A percentile compares a stretch with the other conserved stretches of the same genome.
Evolutionary conservation across 768 basidiomycete genomes (phyloP).

Genomic region (Leccinum olivaceopallidum): DNA sequence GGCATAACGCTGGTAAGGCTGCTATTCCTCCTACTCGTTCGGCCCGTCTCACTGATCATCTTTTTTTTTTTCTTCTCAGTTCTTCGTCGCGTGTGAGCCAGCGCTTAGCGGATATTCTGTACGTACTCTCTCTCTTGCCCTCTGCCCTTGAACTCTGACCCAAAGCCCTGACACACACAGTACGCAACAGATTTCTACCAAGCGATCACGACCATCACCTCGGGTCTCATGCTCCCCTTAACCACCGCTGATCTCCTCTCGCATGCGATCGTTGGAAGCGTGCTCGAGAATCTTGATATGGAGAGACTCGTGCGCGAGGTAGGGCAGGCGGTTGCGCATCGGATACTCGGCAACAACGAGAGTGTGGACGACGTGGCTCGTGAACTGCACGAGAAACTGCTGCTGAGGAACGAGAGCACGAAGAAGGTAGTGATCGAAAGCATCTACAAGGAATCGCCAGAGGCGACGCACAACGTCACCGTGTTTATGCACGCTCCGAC

Average conservation of each 20-base stretch:
- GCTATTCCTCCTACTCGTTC: constrained; percentile 5
- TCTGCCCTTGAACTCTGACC: constrained; percentile 17
- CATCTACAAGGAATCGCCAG: constrained; percentile 90
- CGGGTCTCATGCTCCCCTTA: constrained; percentile 93
- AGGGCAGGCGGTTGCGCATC: constrained; percentile 87
- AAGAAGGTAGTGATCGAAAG: constrained; percentile 96
- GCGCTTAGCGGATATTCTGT: constrained; percentile 91
- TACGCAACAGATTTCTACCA: constrained; percentile 94
- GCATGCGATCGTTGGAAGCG: constrained; percentile 95
- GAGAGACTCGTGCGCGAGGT: constrained; percentile 94
- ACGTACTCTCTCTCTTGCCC: constrained; percentile 29
- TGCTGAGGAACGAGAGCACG: constrained; percentile 93
- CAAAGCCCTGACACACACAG: constrained; percentile 38
- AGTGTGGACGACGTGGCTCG: constrained; percentile 96
- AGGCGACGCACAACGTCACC: constrained; percentile 86
- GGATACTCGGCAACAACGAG: constrained; percentile 90
- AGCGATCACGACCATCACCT: constrained; percentile 90
- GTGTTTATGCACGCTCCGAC: constrained; percentile 76
- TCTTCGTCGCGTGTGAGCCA: constrained; percentile 99
- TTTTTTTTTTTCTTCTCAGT: constrained; percentile 47
- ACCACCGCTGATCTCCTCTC: constrained; percentile 94
- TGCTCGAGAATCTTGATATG: constrained; percentile 98
- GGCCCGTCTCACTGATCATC: neutral
- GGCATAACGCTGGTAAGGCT: constrained; percentile 85
- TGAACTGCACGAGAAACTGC: constrained; percentile 88